Base-by-base conservation (phyloP, 768 basidiomycete species). In the Clavaria fumosa region DNA sequence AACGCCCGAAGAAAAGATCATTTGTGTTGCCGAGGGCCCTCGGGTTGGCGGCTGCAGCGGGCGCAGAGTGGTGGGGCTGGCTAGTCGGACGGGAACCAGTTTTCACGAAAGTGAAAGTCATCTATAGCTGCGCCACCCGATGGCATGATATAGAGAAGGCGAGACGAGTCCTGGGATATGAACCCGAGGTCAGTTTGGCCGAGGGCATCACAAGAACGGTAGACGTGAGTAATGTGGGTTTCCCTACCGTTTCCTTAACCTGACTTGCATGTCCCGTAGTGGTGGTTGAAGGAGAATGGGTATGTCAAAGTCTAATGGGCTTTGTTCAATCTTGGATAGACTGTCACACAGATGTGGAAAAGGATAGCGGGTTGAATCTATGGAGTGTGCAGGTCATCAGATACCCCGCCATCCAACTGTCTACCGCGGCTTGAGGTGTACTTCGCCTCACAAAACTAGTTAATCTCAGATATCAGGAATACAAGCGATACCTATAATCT, bases 121-220 rank as follows among this genome's bases (percentile, higher is more conserved):
- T 72, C 14, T 89, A 75, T 53, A 77, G 72, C 36, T 84, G 79
- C 52, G 76, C 75, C 30, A 69, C 69, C 38, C 67, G 90, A 44
- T 96, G 78, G 65, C 82, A 91, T 58, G 93, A 95, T 51, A 88
- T 91, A 32, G 95, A 97, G 59, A 90, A 82, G 61, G 82, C 93
- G 7, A 65, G 90, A 47, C 62, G 89, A 41, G 70, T 97, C 43
- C 62, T 99, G 28, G 91, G 89, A 1, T 99, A 99, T 57, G 88
- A 90, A 54, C 95, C 95, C 0, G 60, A 84, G 41, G 75, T 93
- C 4, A 81, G 89, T 2, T 47, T 97, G 9, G 77, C 86, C 47
- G 91, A 97, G 45, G 95, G 90, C 19, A 67, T 95, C 35, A 69
- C 71, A 58, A 66, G 65, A 45, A 82, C 76, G 56, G 70, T 88